These are phyloP conservation scores for Friedmanniomyces simplex DNA, from an alignment of 495 filamentous ascomycete genomes.

Conservation along the genomic window DNA sequence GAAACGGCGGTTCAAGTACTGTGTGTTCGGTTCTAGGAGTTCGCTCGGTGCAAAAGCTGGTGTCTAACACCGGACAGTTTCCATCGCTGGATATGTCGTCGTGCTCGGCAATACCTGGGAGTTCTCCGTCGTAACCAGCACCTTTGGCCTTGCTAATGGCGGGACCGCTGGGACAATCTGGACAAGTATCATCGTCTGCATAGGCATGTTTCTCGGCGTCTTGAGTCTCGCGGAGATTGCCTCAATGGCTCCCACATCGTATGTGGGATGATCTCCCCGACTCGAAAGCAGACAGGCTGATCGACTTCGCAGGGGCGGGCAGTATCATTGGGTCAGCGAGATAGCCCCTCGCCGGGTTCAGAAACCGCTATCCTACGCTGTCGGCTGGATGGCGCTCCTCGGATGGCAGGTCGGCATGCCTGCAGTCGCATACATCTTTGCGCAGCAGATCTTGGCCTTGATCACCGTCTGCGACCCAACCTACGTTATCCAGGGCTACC, in stretches of 20 bases:
- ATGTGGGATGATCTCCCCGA: no score
- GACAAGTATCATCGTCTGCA: neutral
- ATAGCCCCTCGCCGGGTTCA: neutral
- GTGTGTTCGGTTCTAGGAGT: no score
- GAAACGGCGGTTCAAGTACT: no score
- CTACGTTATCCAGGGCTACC: slow-evolving; percentile 38
- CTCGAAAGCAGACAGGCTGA: no score
- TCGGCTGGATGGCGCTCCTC: slow-evolving; percentile 4
- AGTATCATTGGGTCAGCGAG: neutral
- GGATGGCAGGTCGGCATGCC: slow-evolving; percentile 18
- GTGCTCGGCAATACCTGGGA: neutral
- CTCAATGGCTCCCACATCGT: slow-evolving; percentile 14
- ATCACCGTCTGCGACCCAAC: slow-evolving; percentile 29
- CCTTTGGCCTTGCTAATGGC: neutral
- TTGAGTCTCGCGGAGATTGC: slow-evolving; percentile 19
- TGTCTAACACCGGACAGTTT: no score
- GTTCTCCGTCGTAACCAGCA: neutral
- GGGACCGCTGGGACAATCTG: neutral
- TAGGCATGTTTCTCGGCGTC: slow-evolving; percentile 12
- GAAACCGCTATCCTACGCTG: slow-evolving; percentile 1
- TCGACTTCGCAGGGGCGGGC: no score
- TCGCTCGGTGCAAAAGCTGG: no score
- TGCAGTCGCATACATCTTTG: slow-evolving; percentile 26
- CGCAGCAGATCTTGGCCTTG: slow-evolving; percentile 33
- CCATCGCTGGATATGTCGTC: neutral